Percentiles rank a stretch among this genome's conserved stretches.
Evolutionary conservation across 305 asterid genomes (phyloP).

Genomic region (Rubia peregrina): DNA sequence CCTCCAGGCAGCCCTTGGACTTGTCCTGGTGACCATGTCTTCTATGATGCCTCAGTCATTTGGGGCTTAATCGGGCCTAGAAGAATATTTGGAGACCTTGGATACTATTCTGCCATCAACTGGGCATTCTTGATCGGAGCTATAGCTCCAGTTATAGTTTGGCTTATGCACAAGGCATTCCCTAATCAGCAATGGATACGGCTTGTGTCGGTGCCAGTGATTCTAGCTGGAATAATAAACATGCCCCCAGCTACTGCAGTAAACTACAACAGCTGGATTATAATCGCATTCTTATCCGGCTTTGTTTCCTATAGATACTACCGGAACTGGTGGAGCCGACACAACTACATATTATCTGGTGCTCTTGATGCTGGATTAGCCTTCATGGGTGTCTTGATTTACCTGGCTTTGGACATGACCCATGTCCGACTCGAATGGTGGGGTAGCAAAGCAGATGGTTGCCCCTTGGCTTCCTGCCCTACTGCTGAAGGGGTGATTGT

Average conservation of each 20-base stretch:
- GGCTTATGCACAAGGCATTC: slow-evolving; percentile 60
- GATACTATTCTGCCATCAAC: slow-evolving; percentile 67
- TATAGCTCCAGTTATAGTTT: slow-evolving; percentile 61
- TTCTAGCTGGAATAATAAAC: slow-evolving; percentile 56
- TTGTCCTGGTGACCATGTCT: slow-evolving; percentile 87
- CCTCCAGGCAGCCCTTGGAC: slow-evolving; percentile 94
- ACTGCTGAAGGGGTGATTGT: slow-evolving; percentile 70
- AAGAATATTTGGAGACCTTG: slow-evolving; percentile 77
- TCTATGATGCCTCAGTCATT: slow-evolving; percentile 82
- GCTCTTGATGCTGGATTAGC: slow-evolving; percentile 95
- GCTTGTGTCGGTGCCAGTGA: slow-evolving; percentile 57
- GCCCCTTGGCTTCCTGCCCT: slow-evolving; percentile 89
- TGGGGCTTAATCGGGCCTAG: slow-evolving; percentile 93
- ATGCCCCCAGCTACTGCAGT: slow-evolving; percentile 94
- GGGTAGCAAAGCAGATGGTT: slow-evolving; percentile 77
- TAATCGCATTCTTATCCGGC: slow-evolving; percentile 71
- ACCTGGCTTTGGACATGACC: slow-evolving; percentile 60
- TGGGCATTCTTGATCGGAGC: slow-evolving; percentile 80
- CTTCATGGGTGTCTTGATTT: slow-evolving; percentile 83
- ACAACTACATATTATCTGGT: slow-evolving; percentile 80
- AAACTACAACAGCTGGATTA: slow-evolving; percentile 85
- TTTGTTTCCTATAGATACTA: slow-evolving; percentile 57
- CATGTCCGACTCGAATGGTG: slow-evolving; percentile 74
- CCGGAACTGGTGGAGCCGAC: slow-evolving; percentile 77
- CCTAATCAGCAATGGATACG: slow-evolving; percentile 62